phyloP scores from a whole-genome alignment of 2,329 filamentous ascomycete species.

The Didymella segeticola region DNA sequence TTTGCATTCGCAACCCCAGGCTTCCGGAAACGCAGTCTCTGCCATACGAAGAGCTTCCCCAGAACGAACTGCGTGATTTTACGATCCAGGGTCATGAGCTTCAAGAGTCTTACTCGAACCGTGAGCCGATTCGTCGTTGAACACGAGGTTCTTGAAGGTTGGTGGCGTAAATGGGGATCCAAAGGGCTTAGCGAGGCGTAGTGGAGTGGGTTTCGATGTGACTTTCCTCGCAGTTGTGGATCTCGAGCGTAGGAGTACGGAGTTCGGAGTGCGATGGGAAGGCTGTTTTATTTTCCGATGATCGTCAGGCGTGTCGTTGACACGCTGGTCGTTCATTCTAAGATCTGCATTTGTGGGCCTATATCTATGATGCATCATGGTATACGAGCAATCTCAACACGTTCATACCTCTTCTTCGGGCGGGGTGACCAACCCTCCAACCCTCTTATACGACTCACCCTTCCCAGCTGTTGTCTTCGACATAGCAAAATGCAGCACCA shows the following conservation, averaged over 20 bases:
- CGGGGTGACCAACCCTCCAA: conserved; percentile 30
- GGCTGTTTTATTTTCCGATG: neutral
- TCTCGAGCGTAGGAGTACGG: no score
- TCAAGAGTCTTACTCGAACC: neutral
- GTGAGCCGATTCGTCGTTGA: neutral
- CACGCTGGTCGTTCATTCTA: neutral
- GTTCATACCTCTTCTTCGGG: conserved; percentile 14
- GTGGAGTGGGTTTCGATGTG: neutral
- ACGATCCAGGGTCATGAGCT: no score
- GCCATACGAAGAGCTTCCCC: conserved; percentile 20
- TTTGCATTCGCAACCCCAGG: conserved; percentile 55
- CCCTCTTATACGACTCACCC: neutral
- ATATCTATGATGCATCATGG: neutral
- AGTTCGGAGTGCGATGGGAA: neutral
- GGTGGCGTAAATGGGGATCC: no score
- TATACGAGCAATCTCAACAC: neutral
- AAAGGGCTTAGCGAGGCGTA: neutral
- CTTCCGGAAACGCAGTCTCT: conserved; percentile 56
- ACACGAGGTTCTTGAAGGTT: no score
- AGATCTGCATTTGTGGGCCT: neutral
- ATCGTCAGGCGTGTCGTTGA: neutral
- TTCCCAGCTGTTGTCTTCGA: conserved; percentile 11
- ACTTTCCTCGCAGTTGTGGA: neutral
- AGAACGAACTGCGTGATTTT: no score
- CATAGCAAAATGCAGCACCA: conserved; percentile 44